Evolutionary conservation across 352 stramenopile species (phyloP).

Genomic region (Phytophthora macrochlamydospora): DNA sequence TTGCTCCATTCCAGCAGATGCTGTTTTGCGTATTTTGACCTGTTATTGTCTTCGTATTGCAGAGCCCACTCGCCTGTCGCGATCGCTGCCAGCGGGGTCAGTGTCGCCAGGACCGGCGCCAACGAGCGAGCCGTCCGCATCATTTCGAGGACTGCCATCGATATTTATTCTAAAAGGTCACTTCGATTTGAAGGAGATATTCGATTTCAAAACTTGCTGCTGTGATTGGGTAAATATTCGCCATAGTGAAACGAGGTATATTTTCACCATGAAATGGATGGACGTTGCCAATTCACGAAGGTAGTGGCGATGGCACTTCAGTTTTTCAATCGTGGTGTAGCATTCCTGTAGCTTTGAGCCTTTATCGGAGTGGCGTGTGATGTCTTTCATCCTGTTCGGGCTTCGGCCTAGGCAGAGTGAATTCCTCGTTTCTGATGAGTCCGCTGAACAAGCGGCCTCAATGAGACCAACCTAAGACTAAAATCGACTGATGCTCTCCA

Average conservation of each 20-base stretch:
- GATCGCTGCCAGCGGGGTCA: slow-evolving; percentile 27
- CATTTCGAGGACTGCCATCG: slow-evolving; percentile 12
- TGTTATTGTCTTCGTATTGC: slow-evolving; percentile 44
- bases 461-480: slow-evolving; percentile 87
- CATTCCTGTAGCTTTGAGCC: neutral
- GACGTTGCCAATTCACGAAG: neutral
- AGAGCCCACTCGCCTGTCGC: slow-evolving; percentile 47
- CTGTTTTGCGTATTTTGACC: slow-evolving; percentile 41
- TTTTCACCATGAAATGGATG: neutral
- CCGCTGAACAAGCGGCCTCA: slow-evolving; percentile 86
- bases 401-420: slow-evolving; percentile 67
- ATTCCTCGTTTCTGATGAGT: slow-evolving; percentile 92
- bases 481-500: slow-evolving; percentile 73
- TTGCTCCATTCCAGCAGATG: slow-evolving; percentile 35
- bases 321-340: neutral
- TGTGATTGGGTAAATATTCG: neutral
- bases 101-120: slow-evolving; percentile 24
- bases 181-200: slow-evolving; percentile 16
- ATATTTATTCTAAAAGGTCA: slow-evolving; percentile 9
- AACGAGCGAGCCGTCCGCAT: slow-evolving; percentile 16
- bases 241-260: neutral
- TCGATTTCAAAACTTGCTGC: neutral
- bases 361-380: slow-evolving; percentile 51
- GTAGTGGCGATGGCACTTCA: neutral
- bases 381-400: slow-evolving; percentile 73